These are phyloP conservation scores for Vanderwaltozyma yarrowii DNA, from an alignment of 805 yeast genomes.

Conservation along the genomic window DNA sequence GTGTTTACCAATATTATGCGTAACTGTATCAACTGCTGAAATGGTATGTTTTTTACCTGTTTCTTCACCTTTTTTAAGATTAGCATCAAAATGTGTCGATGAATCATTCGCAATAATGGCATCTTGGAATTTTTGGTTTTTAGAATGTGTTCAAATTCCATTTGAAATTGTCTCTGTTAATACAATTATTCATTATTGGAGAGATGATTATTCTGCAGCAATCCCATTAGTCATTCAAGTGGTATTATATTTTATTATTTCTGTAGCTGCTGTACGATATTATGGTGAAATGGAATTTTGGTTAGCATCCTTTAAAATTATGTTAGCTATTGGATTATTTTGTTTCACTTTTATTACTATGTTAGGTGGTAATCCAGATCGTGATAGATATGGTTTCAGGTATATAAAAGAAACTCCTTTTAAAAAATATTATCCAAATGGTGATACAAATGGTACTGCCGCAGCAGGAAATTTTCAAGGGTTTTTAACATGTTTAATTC, in stretches of 20 bases:
- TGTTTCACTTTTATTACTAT: constrained; percentile 68
- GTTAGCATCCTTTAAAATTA: constrained; percentile 62
- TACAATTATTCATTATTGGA: constrained; percentile 72
- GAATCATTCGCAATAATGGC: constrained; percentile 64
- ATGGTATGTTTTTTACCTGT: constrained; percentile 70
- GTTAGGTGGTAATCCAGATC: constrained; percentile 80
- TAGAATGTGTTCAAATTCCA: constrained; percentile 70
- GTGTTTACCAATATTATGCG: constrained; percentile 58
- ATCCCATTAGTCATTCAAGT: constrained; percentile 58
- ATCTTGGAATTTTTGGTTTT: constrained; percentile 72
- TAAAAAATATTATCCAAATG: constrained; percentile 44
- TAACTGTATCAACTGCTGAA: constrained; percentile 68
- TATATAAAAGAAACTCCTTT: constrained; percentile 48
- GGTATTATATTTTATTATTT: constrained; percentile 50
- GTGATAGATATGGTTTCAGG: constrained; percentile 51
- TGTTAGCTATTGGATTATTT: constrained; percentile 66
- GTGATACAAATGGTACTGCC: constrained; percentile 20
- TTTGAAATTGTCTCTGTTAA: constrained; percentile 77
- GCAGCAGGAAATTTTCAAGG: constrained; percentile 57
- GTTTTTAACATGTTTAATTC: constrained; percentile 54
- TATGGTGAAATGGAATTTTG: constrained; percentile 82
- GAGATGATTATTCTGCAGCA: constrained; percentile 64
- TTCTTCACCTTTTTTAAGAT: constrained; percentile 63
- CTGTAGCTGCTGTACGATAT: constrained; percentile 59
- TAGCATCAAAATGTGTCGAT: constrained; percentile 69